Evolutionary conservation across 768 basidiomycete genomes (phyloP), one percentile per base, ranked within the genome.

Genomic region (Lyophyllum atratum): DNA sequence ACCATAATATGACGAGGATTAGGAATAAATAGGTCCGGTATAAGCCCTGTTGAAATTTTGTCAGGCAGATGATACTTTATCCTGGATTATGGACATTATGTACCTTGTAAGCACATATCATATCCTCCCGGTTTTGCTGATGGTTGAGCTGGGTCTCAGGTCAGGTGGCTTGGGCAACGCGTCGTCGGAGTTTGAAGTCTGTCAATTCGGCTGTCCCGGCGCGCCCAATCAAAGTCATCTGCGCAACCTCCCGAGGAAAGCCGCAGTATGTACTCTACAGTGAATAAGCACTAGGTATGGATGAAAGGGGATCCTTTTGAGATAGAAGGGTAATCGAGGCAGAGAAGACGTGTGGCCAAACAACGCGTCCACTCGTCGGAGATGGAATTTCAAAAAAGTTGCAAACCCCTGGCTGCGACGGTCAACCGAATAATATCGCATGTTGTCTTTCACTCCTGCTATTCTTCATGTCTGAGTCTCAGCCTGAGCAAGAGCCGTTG

Each of bases 401-500:
- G n/a, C n/a, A 25, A 21, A 22, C 19, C 45, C 34, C 24, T n/a
- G n/a, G n/a, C n/a, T n/a, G 12, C 29, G 1, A 59, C 33, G 44
- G n/a, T 44, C 49, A 42, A 25, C 33, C 46, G 40, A 51, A 47
- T 42, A 44, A n/a, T 49, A 39, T 15, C 24, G 34, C 48, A 54
- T 47, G 24, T 49, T 3, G 21, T 49, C 7, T 48, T 44, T 50
- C 29, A 39, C 34, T 34, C 31, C 19, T 14, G 51, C 34, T 25
- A 52, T 26, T 48, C 51, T 29, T 39, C 39, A 74, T 77, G 74
- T 64, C 70, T 44, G 76, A 76, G 67, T 71, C 74, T 59, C 75
- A 77, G 64, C 61, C 67, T 56, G 80, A 81, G 60, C 67, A 63
- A 28, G 76, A 79, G 61, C 78, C 80, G 43, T 64, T 83, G 39